Conservation (phyloP, 192 early-diverging fungal species). For the Coemansia umbellata region DNA sequence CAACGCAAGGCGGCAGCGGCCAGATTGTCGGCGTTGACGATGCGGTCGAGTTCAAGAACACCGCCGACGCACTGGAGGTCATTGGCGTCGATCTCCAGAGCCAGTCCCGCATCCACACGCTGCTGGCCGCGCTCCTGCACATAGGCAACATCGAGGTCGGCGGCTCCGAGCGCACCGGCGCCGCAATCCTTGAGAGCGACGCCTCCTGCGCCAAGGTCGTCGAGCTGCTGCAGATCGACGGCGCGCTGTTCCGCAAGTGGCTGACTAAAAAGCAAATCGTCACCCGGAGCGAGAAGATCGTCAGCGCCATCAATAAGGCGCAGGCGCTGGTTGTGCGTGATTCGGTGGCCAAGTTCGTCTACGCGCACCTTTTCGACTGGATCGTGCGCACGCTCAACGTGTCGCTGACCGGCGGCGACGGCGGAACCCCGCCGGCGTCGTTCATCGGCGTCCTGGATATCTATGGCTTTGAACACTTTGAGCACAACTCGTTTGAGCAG, state of each 20-base stretch:
- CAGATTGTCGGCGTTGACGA: conserved; percentile 86
- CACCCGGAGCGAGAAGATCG: conserved; percentile 89
- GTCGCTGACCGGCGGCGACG: conserved; percentile 55
- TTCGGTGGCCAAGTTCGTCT: conserved; percentile 96
- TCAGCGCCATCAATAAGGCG: conserved; percentile 65
- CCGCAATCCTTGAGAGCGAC: conserved; percentile 74
- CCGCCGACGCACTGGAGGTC: conserved; percentile 76
- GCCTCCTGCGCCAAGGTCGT: conserved; percentile 66
- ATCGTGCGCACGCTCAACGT: conserved; percentile 85
- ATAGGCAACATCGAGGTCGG: conserved; percentile 92
- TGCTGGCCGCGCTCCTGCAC: conserved; percentile 90
- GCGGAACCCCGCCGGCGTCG: conserved; percentile 29
- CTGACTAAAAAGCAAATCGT: conserved; percentile 89
- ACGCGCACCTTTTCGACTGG: conserved; percentile 96
- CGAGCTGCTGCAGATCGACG: conserved; percentile 73
- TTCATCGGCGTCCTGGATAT: conserved; percentile 99
- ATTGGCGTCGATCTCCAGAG: conserved; percentile 78
- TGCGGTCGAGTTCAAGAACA: conserved; percentile 85
- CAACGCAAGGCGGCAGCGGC: conserved; percentile 82
- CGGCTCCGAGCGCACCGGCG: conserved; percentile 60
- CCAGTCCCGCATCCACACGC: conserved; percentile 87
- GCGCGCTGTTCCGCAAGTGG: conserved; percentile 87
- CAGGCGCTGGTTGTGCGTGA: conserved; percentile 81
- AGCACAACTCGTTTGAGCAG: conserved; percentile 99
- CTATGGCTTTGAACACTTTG: conserved; percentile 99